Conservation (phyloP, 345 rosid genomes). For the Lumnitzera littorea region DNA sequence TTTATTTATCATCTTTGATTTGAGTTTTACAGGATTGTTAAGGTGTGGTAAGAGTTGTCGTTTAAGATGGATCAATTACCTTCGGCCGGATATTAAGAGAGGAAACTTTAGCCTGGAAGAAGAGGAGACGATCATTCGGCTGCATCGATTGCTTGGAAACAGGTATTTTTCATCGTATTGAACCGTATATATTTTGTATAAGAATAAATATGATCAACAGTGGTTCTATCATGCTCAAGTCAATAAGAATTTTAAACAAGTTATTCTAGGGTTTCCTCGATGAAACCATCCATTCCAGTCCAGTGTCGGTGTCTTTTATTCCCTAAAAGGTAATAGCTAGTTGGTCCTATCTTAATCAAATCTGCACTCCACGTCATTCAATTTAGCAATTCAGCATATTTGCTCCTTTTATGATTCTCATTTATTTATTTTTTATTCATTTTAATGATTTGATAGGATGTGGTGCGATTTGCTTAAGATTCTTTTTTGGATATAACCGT, state of each 20-base stretch:
- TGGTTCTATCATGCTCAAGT: too few relatives aligned
- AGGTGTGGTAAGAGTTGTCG: conserved; percentile 37
- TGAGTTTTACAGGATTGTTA: conserved; percentile 4
- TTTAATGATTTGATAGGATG: too few relatives aligned
- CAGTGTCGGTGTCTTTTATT: too few relatives aligned
- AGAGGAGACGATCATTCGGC: conserved; percentile 24
- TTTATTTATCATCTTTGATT: not conserved
- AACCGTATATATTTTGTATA: too few relatives aligned
- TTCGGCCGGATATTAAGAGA: conserved; percentile 31
- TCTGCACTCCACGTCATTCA: not conserved
- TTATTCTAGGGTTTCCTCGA: too few relatives aligned
- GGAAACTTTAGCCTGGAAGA: conserved; percentile 29
- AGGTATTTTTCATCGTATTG: conserved; percentile 6
- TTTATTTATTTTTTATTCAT: too few relatives aligned
- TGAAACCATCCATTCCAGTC: too few relatives aligned
- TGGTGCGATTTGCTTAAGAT: too few relatives aligned
- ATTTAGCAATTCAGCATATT: not conserved
- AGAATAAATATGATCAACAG: too few relatives aligned
- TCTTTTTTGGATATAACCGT: too few relatives aligned
- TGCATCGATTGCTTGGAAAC: conserved; percentile 27
- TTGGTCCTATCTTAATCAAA: not conserved
- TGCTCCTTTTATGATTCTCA: not conserved
- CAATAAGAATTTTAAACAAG: too few relatives aligned
- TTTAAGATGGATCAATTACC: conserved; percentile 30
- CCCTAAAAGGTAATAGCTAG: too few relatives aligned